Evolutionary conservation across 371 early-diverging fungal genomes (phyloP), one percentile per base, ranked within the genome.

Genomic region (Mortierella sp.): DNA sequence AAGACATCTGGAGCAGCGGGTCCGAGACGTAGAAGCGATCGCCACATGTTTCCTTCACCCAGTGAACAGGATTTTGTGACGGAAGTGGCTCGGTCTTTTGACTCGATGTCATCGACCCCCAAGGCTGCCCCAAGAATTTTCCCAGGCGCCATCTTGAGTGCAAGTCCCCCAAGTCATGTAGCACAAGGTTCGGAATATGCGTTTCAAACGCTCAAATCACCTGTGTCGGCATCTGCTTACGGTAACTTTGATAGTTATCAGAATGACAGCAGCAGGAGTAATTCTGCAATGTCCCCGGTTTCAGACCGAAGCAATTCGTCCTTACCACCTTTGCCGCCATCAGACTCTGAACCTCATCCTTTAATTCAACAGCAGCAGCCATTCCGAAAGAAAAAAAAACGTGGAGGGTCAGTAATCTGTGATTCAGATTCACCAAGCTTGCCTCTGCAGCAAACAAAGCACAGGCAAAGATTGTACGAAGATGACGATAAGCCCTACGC

Each of bases 21-120:
- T 43, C 74, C 74, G 40, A 62, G 58, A 19, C 62, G 70, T 28
- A 73, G 57, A 19, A 59, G 60, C 2, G 77, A 69, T 47, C 69
- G 65, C 15, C 69, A 69, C 22, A 40, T 32, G 15, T 38, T 58
- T 28, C 61, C 59, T 0, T 72, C 78, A 10, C 70, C 73, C 0
- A 74, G 66, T 21, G 74, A 78, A 33, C 78, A 73, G n/a, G 74
- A 72, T 13, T 69, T 68, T 78, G 58, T 62, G 22, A 21, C 60
- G n/a, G 60, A 61, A 15, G 58, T 70, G 16, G 58, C 79, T 15
- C 69, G 28, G 5, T 78, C 74, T 0, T 58, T 78, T 13, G 79
- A 73, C 61, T 74, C 74, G 24, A 65, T 45, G 9, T 41, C 60
- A 7, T 61, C 67, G 2, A 68, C 60, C 11, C 70, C 73, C 7